These are phyloP conservation scores for Arabis hirsuta DNA, from an alignment of 345 rosid genomes.

Conservation along the genomic window DNA sequence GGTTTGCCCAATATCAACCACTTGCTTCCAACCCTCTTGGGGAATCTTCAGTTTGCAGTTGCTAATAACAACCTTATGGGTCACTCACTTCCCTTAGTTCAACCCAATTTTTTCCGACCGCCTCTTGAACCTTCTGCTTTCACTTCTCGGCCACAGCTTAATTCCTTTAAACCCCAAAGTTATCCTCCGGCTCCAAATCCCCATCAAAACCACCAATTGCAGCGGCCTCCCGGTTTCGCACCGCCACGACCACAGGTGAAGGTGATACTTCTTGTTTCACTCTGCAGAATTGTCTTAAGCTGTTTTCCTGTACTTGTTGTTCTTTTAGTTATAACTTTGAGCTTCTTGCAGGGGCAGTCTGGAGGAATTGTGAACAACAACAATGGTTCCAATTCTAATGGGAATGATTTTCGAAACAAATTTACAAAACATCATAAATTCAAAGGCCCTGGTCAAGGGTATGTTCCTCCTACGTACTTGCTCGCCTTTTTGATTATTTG, in stretches of 20 bases:
- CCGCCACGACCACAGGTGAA: constrained; percentile 44
- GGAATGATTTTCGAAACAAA: constrained; percentile 49
- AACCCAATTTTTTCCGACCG: constrained; percentile 44
- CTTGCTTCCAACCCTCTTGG: constrained; percentile 48
- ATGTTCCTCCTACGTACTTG: constrained; percentile 26
- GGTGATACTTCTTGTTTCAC: constrained; percentile 21
- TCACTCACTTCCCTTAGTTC: constrained; percentile 50
- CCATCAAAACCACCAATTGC: constrained; percentile 40
- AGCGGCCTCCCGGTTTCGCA: constrained; percentile 34
- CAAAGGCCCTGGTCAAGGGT: constrained; percentile 53
- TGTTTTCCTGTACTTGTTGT: neutral
- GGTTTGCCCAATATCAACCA: constrained; percentile 51
- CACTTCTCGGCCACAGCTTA: constrained; percentile 46
- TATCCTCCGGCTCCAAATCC: constrained; percentile 33
- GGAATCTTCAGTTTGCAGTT: constrained; percentile 50
- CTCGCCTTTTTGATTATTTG: neutral
- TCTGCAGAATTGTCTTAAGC: neutral
- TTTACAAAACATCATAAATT: constrained; percentile 44
- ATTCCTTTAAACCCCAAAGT: constrained; percentile 35
- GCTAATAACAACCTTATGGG: constrained; percentile 38
- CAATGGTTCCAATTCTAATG: constrained; percentile 41
- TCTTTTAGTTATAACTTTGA: constrained; percentile 21
- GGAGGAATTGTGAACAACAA: constrained; percentile 30
- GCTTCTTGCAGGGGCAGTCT: constrained; percentile 50
- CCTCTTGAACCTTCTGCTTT: constrained; percentile 34